A percentile compares a stretch with the other conserved stretches of the same genome.
These are phyloP conservation scores for Fusarium sp. DNA, from an alignment of 2,329 filamentous ascomycete species.

Conservation along the genomic window DNA sequence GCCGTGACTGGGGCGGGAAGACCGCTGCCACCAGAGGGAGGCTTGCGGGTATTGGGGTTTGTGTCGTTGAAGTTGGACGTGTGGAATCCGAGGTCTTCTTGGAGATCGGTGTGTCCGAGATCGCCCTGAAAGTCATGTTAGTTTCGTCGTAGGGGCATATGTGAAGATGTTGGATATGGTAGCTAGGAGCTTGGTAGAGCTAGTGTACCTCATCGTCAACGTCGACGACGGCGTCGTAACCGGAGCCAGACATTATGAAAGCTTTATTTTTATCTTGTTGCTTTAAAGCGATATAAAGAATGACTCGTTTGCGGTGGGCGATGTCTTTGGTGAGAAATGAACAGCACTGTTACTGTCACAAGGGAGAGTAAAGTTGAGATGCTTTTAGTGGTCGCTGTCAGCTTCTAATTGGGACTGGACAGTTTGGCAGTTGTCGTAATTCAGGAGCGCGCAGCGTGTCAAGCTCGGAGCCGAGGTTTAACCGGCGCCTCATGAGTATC, in stretches of 20 bases:
- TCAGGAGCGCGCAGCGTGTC: constrained; percentile 43
- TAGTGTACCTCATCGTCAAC: constrained; percentile 86
- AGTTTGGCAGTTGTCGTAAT: constrained; percentile 50
- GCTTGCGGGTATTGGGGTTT: constrained; percentile 61
- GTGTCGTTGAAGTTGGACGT: constrained; percentile 83
- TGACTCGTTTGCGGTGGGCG: background rate
- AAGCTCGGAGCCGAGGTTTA: constrained; percentile 35
- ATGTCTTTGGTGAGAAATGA: constrained; percentile 5
- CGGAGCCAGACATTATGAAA: constrained; percentile 77
- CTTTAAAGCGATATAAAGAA: background rate
- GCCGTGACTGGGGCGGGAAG: constrained; percentile 70
- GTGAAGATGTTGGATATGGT: background rate
- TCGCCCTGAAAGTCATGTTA: constrained; percentile 74
- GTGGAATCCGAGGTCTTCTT: constrained; percentile 99
- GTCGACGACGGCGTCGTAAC: constrained; percentile 98
- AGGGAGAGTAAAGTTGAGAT: constrained; percentile 25
- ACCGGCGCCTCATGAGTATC: constrained; percentile 25
- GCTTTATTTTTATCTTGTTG: background rate
- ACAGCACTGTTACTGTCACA: constrained; percentile 8
- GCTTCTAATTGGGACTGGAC: constrained; percentile 43
- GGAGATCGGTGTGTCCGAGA: constrained; percentile 96
- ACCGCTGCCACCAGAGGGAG: constrained; percentile 56
- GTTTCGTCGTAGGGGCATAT: background rate
- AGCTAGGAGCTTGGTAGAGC: constrained; percentile 11
- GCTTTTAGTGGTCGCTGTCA: constrained; percentile 26